phyloP scores from a whole-genome alignment of 176 grass and related monocot genomes.

The Avena sativa region DNA sequence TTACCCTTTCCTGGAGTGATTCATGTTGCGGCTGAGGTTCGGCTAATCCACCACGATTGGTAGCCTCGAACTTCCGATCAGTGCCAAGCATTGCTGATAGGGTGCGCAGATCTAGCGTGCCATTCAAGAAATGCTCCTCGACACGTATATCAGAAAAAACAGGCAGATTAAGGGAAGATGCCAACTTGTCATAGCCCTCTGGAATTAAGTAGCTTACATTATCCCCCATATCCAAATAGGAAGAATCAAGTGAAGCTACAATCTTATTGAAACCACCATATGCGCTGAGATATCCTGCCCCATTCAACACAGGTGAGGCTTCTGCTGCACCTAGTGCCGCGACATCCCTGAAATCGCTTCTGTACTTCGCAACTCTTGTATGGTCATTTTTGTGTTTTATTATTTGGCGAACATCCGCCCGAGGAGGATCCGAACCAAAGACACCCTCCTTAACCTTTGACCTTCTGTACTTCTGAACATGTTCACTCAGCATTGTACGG shows the following conservation, averaged over 20 bases:
- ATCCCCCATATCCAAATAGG: conserved; percentile 91
- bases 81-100: conserved; percentile 77
- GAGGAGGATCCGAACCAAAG: conserved; percentile 61
- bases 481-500: conserved; percentile 88
- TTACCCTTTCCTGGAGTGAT: conserved; percentile 88
- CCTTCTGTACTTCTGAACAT: conserved; percentile 79
- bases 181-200: conserved; percentile 91
- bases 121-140: conserved; percentile 76
- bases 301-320: conserved; percentile 51
- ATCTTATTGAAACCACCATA: conserved; percentile 74
- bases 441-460: conserved; percentile 59
- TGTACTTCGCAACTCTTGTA: conserved; percentile 51
- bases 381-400: conserved; percentile 56
- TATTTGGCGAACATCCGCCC: conserved; percentile 11
- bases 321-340: conserved; percentile 42
- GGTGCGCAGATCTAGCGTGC: conserved; percentile 69
- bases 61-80: conserved; percentile 60
- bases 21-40: conserved; percentile 80
- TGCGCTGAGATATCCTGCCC: conserved; percentile 46
- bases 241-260: conserved; percentile 69
- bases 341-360: conserved; percentile 47
- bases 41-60: conserved; percentile 71
- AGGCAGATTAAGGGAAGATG: conserved; percentile 73
- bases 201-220: conserved; percentile 80
- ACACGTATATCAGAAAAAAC: conserved; percentile 81